Evolutionary conservation across 352 stramenopile genomes (phyloP), one percentile per base, ranked within the genome.

Genomic region (Phytopythium kandeliae): DNA sequence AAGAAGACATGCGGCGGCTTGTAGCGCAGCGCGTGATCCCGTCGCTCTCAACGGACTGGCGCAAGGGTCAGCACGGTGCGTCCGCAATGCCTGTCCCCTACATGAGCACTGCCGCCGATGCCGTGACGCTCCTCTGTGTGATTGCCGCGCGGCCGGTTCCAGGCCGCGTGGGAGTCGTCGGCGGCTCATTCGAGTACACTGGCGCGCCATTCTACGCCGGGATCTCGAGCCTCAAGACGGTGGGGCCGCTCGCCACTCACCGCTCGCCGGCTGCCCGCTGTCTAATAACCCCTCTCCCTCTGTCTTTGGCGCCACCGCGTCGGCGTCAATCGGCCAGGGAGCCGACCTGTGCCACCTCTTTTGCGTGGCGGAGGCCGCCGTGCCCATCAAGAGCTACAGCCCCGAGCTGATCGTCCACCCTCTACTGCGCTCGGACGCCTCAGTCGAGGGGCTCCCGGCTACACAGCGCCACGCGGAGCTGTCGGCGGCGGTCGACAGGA

Each of bases 301-400:
- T n/a, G n/a, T n/a, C n/a, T n/a, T n/a, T n/a, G n/a, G n/a, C 24
- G 24, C 26, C 11, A 26, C 24, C 51, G 11, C 9, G 19, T 49
- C 28, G 4, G 30, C 28, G 10, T 50, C 8, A 30, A 10, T 12
- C 3, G 33, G 24, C n/a, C 55, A 89, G 48, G 97, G 97, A 6
- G 93, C 93, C 16, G 97, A 99, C 74, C 67, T 99, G 57, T 92
- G 85, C 31, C 97, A 96, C 56, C 70, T 98, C 15, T 98, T 98
- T 55, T 98, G 91, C 60, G 90, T 96, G 4, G 60, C 93, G 44
- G 89, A 98, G 56, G 97, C 97, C 0, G 71, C 89, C n/a, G 69
- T 96, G 21, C 91, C 96, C 4, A 98, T 99, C 71, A 99, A 99
- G 67, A 96, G 81, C 57, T 99, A 99, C 75, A 97, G 85, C 54